A percentile compares a stretch with the other conserved stretches of the same genome.
Conservation (phyloP, 331 rosid genomes). For the Quercus phellos region DNA sequence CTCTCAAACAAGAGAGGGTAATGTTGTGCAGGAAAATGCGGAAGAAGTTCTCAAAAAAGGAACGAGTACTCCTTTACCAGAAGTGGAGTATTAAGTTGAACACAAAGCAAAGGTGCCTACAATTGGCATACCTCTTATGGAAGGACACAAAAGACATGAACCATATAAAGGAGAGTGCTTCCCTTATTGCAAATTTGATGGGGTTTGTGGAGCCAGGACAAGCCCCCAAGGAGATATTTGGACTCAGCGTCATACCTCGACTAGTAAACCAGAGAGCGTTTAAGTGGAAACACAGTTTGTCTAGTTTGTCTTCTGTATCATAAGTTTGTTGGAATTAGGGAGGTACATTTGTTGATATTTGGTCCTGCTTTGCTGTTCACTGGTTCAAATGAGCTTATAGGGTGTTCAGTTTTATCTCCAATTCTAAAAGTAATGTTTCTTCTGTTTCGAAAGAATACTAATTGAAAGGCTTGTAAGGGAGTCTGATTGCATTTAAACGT, state of each 20-base stretch:
- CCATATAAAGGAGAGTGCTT: conserved; percentile 63
- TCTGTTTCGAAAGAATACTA: not conserved
- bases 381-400: not conserved
- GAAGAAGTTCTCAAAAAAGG: conserved; percentile 51
- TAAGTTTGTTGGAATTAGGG: conserved; percentile 7
- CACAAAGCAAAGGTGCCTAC: conserved; percentile 64
- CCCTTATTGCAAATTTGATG: conserved; percentile 65
- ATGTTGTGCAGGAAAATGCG: conserved; percentile 70
- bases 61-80: conserved; percentile 52
- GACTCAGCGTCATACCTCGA: conserved; percentile 49
- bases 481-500: too few relatives aligned
- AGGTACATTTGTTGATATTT: not conserved
- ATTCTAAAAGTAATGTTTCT: not conserved
- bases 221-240: conserved; percentile 51
- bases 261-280: conserved; percentile 21
- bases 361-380: not conserved
- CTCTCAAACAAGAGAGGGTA: conserved; percentile 68
- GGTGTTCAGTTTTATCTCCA: not conserved
- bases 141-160: conserved; percentile 43
- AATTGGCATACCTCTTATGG: conserved; percentile 61
- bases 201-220: conserved; percentile 47
- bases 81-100: conserved; percentile 64
- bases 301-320: conserved; percentile 32
- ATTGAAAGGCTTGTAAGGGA: not conserved
- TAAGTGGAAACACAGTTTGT: conserved; percentile 44